Conservation (phyloP, 2,329 filamentous ascomycete genomes). For the Aspergillus niger region DNA sequence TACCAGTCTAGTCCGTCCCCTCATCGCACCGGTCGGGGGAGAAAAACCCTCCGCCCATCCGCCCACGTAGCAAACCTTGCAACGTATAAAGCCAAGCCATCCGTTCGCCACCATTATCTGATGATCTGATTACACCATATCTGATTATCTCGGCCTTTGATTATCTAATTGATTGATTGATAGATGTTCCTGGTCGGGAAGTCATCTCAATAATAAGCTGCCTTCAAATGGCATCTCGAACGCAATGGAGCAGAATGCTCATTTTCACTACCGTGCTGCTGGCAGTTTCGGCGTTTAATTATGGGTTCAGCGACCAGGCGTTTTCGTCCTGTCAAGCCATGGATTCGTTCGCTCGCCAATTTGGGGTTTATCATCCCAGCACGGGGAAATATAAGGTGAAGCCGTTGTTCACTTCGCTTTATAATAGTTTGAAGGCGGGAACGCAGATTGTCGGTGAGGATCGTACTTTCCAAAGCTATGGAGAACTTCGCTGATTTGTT, state of each 20-base stretch:
- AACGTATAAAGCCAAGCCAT: background rate
- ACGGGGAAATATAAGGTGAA: background rate
- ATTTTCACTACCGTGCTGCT: background rate
- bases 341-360: constrained; percentile 1
- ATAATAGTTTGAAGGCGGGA: constrained; percentile 2
- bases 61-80: background rate
- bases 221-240: background rate
- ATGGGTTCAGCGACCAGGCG: constrained; percentile 6
- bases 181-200: too few relatives aligned
- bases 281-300: constrained; percentile 9
- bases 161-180: background rate
- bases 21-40: background rate
- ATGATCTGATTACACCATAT: constrained; percentile 3
- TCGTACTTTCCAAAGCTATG: too few relatives aligned
- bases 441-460: background rate
- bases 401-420: background rate
- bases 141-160: background rate
- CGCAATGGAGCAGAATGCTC: background rate
- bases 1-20: background rate
- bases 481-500: background rate
- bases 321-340: constrained; percentile 6
- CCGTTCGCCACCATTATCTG: background rate
- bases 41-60: background rate
- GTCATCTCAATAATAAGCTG: too few relatives aligned
- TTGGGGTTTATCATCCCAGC: background rate